A percentile compares a stretch with the other conserved stretches of the same genome.
These are phyloP conservation scores for Alisma plantagoaquatica DNA, from an alignment of 106 monocot species.

Conservation along the genomic window DNA sequence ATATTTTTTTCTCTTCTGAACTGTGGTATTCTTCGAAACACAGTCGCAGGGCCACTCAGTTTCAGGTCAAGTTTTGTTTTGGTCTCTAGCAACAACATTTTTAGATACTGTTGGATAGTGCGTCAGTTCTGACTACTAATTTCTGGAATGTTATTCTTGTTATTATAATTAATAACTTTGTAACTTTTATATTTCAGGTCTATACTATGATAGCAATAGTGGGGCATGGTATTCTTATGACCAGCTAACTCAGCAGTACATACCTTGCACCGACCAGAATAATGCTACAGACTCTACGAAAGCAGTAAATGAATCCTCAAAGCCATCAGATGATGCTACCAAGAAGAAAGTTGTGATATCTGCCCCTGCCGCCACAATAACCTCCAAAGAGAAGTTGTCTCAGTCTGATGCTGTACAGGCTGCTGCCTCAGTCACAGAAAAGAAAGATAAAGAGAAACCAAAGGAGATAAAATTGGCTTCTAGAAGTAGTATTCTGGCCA, in stretches of 20 bases:
- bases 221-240: slow-evolving; percentile 94
- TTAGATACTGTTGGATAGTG: too few relatives aligned
- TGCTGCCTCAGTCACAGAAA: slow-evolving; percentile 90
- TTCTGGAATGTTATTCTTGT: too few relatives aligned
- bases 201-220: slow-evolving; percentile 94
- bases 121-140: too few relatives aligned
- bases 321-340: slow-evolving; percentile 39
- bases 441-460: slow-evolving; percentile 83
- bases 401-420: slow-evolving; percentile 82
- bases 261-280: slow-evolving; percentile 71
- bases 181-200: too few relatives aligned
- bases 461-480: slow-evolving; percentile 93
- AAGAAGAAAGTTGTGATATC: slow-evolving; percentile 85
- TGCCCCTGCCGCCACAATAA: slow-evolving; percentile 73
- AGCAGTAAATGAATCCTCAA: slow-evolving; percentile 28
- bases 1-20: too few relatives aligned
- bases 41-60: too few relatives aligned
- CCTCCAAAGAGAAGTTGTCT: slow-evolving; percentile 58
- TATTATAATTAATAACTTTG: too few relatives aligned
- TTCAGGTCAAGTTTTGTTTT: too few relatives aligned
- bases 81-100: too few relatives aligned
- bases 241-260: slow-evolving; percentile 81
- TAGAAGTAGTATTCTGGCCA: slow-evolving; percentile 79
- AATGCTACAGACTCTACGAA: slow-evolving; percentile 42
- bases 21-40: too few relatives aligned